A percentile compares a stretch with the other conserved stretches of the same genome.
These are phyloP conservation scores for Thyridium curvatum DNA, from an alignment of 2,329 filamentous ascomycete genomes.

Conservation along the genomic window DNA sequence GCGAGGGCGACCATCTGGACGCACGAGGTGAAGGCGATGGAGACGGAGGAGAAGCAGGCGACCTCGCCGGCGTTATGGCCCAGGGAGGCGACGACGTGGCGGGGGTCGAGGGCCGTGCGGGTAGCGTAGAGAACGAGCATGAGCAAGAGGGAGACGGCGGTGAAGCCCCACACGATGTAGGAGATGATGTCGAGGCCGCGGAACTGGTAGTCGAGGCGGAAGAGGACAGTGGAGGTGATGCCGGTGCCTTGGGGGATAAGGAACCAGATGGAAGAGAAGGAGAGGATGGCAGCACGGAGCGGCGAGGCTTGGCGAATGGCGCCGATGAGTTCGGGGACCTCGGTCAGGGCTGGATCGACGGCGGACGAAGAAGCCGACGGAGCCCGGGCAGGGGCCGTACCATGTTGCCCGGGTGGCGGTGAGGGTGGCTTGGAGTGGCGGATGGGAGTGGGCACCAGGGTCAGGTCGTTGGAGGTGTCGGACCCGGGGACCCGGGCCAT, in stretches of 20 bases:
- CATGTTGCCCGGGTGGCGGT: too few species aligned
- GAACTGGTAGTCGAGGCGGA: conserved; percentile 31
- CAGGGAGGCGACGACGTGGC: conserved; percentile 20
- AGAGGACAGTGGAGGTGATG: conserved; percentile 26
- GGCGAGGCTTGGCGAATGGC: background rate
- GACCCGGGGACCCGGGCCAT: too few species aligned
- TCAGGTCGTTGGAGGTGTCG: too few species aligned
- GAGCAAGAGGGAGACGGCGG: conserved; percentile 21
- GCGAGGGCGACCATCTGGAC: conserved; percentile 15
- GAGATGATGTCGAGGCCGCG: conserved; percentile 24
- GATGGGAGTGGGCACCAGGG: too few species aligned
- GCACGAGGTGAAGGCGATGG: conserved; percentile 22
- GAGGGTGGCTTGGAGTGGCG: too few species aligned
- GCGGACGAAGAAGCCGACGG: too few species aligned
- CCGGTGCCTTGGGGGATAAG: conserved; percentile 28
- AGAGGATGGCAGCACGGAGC: conserved; percentile 14
- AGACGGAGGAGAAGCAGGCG: conserved; percentile 27
- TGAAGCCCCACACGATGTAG: conserved; percentile 29
- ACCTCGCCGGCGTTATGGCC: conserved; percentile 23
- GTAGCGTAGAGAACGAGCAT: conserved; percentile 21
- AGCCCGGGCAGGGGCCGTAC: too few species aligned
- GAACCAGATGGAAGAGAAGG: conserved; percentile 27
- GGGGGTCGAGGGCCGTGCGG: conserved; percentile 22
- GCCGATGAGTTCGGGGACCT: too few species aligned
- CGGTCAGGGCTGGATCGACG: too few species aligned